Conservation (phyloP, 2,329 filamentous ascomycete genomes). For the Aureobasidium mangrovei region DNA sequence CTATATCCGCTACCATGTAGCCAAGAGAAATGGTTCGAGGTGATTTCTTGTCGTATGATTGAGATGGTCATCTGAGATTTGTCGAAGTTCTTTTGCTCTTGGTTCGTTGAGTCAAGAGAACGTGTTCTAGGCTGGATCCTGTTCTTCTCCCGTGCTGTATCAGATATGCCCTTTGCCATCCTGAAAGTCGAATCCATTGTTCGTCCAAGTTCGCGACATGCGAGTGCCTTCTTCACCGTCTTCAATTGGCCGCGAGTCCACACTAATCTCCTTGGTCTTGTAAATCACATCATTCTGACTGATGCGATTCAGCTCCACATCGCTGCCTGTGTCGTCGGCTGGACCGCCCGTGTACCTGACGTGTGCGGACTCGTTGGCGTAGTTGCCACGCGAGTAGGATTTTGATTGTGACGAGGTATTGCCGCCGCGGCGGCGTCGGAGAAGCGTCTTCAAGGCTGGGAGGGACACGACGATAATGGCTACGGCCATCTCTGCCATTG, state of each 20-base stretch:
- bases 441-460: background rate
- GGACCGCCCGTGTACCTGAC: background rate
- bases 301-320: conserved; percentile 1
- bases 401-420: background rate
- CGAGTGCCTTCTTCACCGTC: background rate
- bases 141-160: background rate
- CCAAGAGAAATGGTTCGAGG: too few species aligned
- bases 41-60: too few species aligned
- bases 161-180: background rate
- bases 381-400: background rate
- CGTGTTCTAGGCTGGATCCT: background rate
- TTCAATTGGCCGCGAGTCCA: background rate
- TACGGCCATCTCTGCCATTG: conserved; percentile 2
- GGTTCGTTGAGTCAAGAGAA: background rate
- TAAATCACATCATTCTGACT: background rate
- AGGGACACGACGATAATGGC: conserved; percentile 8
- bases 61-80: too few species aligned
- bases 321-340: background rate
- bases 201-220: background rate
- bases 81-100: background rate
- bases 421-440: background rate
- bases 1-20: too few species aligned
- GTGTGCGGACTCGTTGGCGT: background rate
- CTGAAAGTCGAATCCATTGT: background rate
- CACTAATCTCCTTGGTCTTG: conserved; percentile 5